Percentiles rank a stretch among this genome's conserved stretches.
phyloP scores from a whole-genome alignment of 2,329 filamentous ascomycete genomes.

The Epichloe bromicola region DNA sequence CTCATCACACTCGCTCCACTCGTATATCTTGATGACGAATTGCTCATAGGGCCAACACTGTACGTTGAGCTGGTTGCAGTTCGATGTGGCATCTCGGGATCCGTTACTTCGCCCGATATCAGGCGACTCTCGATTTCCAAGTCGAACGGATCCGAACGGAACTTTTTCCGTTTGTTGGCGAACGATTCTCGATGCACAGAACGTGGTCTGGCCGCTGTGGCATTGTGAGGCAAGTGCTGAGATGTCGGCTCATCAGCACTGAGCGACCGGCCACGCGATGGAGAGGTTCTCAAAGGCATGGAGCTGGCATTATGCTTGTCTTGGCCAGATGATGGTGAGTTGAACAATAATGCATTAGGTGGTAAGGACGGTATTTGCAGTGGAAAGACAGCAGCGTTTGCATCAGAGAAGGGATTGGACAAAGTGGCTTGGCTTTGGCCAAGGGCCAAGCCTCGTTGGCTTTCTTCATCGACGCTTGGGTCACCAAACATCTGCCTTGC shows the following conservation, averaged over 20 bases:
- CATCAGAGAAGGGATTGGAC: slow-evolving; percentile 34
- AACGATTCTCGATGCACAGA: slow-evolving; percentile 29
- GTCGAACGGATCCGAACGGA: slow-evolving; percentile 53
- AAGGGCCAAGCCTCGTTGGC: not conserved
- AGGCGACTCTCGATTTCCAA: slow-evolving; percentile 31
- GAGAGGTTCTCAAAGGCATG: slow-evolving; percentile 28
- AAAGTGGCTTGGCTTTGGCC: slow-evolving; percentile 5
- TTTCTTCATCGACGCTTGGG: not conserved
- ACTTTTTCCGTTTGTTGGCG: slow-evolving; percentile 37
- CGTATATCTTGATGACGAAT: slow-evolving; percentile 32
- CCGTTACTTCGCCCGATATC: slow-evolving; percentile 8
- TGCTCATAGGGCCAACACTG: slow-evolving; percentile 31
- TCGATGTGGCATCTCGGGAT: slow-evolving; percentile 12
- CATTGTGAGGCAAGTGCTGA: slow-evolving; percentile 13
- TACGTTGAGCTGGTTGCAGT: slow-evolving; percentile 24
- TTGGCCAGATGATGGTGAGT: not conserved
- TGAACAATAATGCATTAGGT: not conserved
- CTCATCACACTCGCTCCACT: slow-evolving; percentile 40
- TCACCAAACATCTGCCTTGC: not conserved
- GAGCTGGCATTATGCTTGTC: slow-evolving; percentile 4
- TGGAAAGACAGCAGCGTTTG: slow-evolving; percentile 26
- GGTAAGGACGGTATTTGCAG: slow-evolving; percentile 1
- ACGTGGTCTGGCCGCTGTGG: slow-evolving; percentile 21
- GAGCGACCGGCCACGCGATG: slow-evolving; percentile 35
- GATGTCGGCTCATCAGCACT: slow-evolving; percentile 14